Conservation (phyloP, 331 rosid species). For the Quercus tomentella region DNA sequence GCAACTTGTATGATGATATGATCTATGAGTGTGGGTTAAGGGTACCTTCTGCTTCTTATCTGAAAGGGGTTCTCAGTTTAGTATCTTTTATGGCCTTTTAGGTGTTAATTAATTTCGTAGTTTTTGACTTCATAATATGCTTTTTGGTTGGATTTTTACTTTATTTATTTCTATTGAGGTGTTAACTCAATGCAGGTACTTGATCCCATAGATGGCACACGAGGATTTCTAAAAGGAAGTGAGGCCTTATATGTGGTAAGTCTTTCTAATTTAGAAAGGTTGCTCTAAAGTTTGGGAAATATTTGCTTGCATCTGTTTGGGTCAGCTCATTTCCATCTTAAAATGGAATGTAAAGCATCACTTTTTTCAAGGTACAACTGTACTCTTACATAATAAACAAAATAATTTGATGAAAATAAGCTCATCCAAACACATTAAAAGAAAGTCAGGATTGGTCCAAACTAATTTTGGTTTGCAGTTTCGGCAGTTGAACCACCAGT, state of each 20-base stretch:
- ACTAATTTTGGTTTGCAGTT: too few relatives aligned
- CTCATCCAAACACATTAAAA: too few relatives aligned
- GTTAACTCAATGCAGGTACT: constrained; percentile 56
- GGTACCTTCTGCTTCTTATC: not conserved
- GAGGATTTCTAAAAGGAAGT: constrained; percentile 63
- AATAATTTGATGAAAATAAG: too few relatives aligned
- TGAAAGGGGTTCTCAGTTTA: not conserved
- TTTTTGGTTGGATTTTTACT: constrained; percentile 9
- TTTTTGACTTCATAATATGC: constrained; percentile 1
- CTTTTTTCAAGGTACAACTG: too few relatives aligned
- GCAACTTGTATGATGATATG: not conserved
- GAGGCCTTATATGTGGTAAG: constrained; percentile 72
- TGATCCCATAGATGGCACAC: constrained; percentile 92
- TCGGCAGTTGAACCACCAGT: too few relatives aligned
- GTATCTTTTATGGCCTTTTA: not conserved
- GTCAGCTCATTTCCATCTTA: too few relatives aligned
- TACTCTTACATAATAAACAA: too few relatives aligned
- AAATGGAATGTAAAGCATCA: too few relatives aligned
- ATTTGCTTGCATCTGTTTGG: not conserved
- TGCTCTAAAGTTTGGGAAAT: constrained; percentile 8
- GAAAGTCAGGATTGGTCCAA: too few relatives aligned
- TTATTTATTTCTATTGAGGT: constrained; percentile 10
- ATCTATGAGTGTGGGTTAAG: not conserved
- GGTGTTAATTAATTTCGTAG: not conserved
- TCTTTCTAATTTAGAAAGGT: constrained; percentile 11